phyloP scores from a whole-genome alignment of 768 basidiomycete species.

The Calocera cornea region DNA sequence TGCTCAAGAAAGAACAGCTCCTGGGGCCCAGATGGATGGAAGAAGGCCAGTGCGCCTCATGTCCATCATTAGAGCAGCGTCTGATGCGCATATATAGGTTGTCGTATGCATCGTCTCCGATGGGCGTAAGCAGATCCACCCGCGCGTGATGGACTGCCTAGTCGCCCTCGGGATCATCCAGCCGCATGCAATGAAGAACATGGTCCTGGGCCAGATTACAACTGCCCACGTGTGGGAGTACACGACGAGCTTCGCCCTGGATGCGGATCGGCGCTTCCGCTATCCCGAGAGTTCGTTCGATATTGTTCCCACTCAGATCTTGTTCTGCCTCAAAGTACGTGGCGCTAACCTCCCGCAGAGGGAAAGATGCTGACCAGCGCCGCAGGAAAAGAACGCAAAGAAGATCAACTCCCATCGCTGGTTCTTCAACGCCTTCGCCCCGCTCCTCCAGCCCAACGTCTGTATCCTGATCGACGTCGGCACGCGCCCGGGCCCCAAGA shows the following conservation, averaged over 20 bases:
- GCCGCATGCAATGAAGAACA: slow-evolving; percentile 37
- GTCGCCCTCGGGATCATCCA: background rate
- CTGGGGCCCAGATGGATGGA: slow-evolving; percentile 83
- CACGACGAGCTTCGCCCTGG: slow-evolving; percentile 26
- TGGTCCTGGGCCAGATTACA: slow-evolving; percentile 58
- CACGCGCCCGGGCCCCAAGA: slow-evolving; percentile 75
- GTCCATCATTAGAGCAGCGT: background rate
- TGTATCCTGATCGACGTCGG: slow-evolving; percentile 90
- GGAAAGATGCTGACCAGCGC: slow-evolving; percentile 13
- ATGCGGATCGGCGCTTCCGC: slow-evolving; percentile 24
- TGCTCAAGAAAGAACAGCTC: slow-evolving; percentile 54
- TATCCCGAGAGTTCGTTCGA: slow-evolving; percentile 16
- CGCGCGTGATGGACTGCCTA: slow-evolving; percentile 29
- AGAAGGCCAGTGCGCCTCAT: slow-evolving; percentile 37
- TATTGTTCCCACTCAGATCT: slow-evolving; percentile 85
- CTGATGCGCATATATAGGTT: slow-evolving; percentile 23
- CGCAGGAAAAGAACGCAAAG: slow-evolving; percentile 90
- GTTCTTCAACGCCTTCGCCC: slow-evolving; percentile 92
- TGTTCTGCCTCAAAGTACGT: slow-evolving; percentile 35
- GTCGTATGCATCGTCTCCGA: slow-evolving; percentile 82
- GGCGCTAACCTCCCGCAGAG: slow-evolving; percentile 2
- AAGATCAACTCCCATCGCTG: slow-evolving; percentile 95
- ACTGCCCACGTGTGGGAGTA: slow-evolving; percentile 78
- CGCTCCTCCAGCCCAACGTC: slow-evolving; percentile 75
- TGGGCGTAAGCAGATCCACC: slow-evolving; percentile 75